phyloP scores from a whole-genome alignment of 805 yeast species.

The Kazachstania martiniae region DNA sequence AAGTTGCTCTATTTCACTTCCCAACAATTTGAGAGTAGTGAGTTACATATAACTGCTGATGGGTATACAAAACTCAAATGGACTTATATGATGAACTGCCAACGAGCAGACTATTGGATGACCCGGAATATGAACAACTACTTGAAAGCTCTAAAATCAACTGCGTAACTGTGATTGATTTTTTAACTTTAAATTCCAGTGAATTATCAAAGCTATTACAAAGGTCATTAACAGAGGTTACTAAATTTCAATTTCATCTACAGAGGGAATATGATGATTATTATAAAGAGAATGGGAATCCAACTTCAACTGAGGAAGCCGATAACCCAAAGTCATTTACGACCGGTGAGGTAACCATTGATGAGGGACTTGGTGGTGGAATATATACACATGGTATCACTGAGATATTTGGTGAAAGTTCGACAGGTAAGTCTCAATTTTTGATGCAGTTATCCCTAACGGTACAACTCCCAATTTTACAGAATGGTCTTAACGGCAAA shows the following conservation, averaged over 20 bases:
- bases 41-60: too few relatives aligned
- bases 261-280: slow-evolving; percentile 12
- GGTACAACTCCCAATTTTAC: slow-evolving; percentile 39
- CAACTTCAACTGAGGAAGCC: not conserved
- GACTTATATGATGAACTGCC: slow-evolving; percentile 35
- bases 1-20: too few relatives aligned
- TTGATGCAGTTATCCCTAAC: slow-evolving; percentile 53
- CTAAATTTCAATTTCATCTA: slow-evolving; percentile 15
- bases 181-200: slow-evolving; percentile 29
- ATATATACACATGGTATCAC: slow-evolving; percentile 45
- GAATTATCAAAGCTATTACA: slow-evolving; percentile 28
- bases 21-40: too few relatives aligned
- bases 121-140: slow-evolving; percentile 23
- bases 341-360: slow-evolving; percentile 43
- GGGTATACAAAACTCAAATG: too few relatives aligned
- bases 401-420: slow-evolving; percentile 76
- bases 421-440: slow-evolving; percentile 80
- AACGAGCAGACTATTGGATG: slow-evolving; percentile 26
- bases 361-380: slow-evolving; percentile 44
- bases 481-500: slow-evolving; percentile 40
- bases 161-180: slow-evolving; percentile 32
- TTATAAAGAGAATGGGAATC: slow-evolving; percentile 5
- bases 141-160: slow-evolving; percentile 19
- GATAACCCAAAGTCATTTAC: slow-evolving; percentile 27
- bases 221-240: slow-evolving; percentile 27